Evolutionary conservation across 352 stramenopile species (phyloP).

Genomic region (Globisporangium spinosum): DNA sequence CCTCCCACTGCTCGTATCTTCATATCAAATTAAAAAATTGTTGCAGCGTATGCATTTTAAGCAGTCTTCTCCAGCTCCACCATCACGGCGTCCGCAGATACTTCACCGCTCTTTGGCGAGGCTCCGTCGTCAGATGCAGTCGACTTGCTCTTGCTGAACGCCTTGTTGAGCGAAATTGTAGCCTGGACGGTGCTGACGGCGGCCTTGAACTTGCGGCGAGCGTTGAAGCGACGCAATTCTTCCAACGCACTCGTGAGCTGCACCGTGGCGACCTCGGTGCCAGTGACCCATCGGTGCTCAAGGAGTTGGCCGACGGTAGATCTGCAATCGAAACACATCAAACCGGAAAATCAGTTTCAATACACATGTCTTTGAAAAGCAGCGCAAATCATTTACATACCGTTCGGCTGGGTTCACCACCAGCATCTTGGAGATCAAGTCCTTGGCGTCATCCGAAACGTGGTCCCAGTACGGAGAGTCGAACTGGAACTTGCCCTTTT

Average conservation of each 20-base stretch:
- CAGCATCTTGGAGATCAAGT: constrained; percentile 92
- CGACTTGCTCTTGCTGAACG: constrained; percentile 61
- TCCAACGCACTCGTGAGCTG: constrained; percentile 91
- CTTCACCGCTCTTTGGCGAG: constrained; percentile 6
- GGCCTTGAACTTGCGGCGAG: constrained; percentile 93
- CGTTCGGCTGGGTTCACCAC: constrained; percentile 88
- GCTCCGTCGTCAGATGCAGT: constrained; percentile 17
- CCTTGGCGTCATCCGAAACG: constrained; percentile 92
- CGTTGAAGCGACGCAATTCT: constrained; percentile 92
- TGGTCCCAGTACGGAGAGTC: constrained; percentile 95
- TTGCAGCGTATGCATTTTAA: constrained; percentile 4
- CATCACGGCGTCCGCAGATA: constrained; percentile 21
- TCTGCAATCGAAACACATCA: constrained; percentile 28
- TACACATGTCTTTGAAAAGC: neutral
- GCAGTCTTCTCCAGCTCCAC: constrained; percentile 25
- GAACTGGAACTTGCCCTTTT: constrained; percentile 93
- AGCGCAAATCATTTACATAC: constrained; percentile 23
- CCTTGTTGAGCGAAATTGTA: constrained; percentile 70
- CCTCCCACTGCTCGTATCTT: neutral
- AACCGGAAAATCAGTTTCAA: neutral
- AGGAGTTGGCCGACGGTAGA: constrained; percentile 84
- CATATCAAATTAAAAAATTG: constrained; percentile 13
- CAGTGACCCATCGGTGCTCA: constrained; percentile 89
- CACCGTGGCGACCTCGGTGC: constrained; percentile 78
- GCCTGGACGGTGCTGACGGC: constrained; percentile 87